Evolutionary conservation across 192 early-diverging fungal species (phyloP), one percentile per base, ranked within the genome.

Genomic region (Podila epigama): DNA sequence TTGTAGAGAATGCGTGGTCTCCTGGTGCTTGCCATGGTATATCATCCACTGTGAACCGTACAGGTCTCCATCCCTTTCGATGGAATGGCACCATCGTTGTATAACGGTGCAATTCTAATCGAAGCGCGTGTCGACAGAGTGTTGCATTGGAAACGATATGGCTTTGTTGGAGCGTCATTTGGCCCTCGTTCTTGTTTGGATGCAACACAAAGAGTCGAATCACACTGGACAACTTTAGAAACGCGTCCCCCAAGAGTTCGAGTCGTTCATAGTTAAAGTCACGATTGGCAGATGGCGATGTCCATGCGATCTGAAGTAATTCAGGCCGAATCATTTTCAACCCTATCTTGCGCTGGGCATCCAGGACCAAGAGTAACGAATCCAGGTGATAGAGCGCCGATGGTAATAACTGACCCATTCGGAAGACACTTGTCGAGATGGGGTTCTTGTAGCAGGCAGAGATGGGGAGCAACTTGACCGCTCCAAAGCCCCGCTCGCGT

Each of bases 191-290:
- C 31, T 81, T 82, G 7, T 79, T 70, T 1, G 94, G 94, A 58
- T 89, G 82, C 34, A 81, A 65, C 25, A 91, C 91, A 80, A 91
- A 97, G 34, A 96, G 66, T 64, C 89, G 86, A 18, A 92, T 70
- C 0, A 89, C 86, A 6, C 86, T 81, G 7, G 92, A 75, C 41
- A 92, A 82, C 64, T 97, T 97, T 10, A 97, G 79, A 51, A 94
- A 90, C 20, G 95, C 87, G 66, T 97, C 96, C 8, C 96, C 96
- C 20, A 96, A 80, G 10, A 91, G 90, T 84, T 97, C 95, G 0
- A 95, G 79, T 0, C 96, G 90, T 80, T 97, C 92, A 68, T 96
- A 96, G 73, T 92, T 88, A 63, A 85, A 82, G 32, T 85, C 83
- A 64, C 86, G 82, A 51, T 60, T 85, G 2, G 93, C 80, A 10